These are phyloP conservation scores for Fusarium praegraminearum DNA, from an alignment of 2,329 filamentous ascomycete species.

Conservation along the genomic window DNA sequence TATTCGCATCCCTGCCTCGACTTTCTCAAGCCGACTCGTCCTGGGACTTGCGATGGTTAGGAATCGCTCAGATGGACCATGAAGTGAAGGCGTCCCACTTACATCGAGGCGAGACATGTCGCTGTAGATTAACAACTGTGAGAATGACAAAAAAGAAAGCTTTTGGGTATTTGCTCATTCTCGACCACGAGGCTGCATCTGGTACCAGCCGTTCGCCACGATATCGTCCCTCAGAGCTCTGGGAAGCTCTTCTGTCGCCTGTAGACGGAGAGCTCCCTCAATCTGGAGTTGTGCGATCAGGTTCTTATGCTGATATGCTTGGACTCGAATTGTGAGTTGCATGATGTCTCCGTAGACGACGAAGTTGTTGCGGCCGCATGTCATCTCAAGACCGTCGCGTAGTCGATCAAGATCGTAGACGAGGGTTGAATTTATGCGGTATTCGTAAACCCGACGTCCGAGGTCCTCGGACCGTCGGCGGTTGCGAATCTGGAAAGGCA, in stretches of 20 bases:
- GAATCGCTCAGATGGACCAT: not conserved
- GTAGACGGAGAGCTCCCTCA: not conserved
- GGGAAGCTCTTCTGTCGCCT: not conserved
- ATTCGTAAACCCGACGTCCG: not conserved
- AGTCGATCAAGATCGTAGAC: not conserved
- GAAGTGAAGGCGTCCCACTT: not conserved
- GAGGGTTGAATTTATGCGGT: not conserved
- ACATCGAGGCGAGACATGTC: not conserved
- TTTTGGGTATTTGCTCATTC: not conserved
- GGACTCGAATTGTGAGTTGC: slow-evolving; percentile 10
- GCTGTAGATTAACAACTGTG: too few species aligned
- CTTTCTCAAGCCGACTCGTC: too few species aligned
- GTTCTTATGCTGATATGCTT: not conserved
- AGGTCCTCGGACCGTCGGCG: too few species aligned
- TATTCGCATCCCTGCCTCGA: not conserved
- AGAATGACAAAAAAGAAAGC: too few species aligned
- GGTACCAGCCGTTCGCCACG: slow-evolving; percentile 1
- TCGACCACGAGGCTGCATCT: slow-evolving; percentile 10
- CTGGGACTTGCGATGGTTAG: not conserved
- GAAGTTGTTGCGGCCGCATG: slow-evolving; percentile 16
- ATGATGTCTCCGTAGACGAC: slow-evolving; percentile 18
- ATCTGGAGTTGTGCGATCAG: slow-evolving; percentile 1
- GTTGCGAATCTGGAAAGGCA: not conserved
- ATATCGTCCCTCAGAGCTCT: not conserved
- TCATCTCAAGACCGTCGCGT: not conserved